Evolutionary conservation across 108 stramenopile genomes (phyloP), one percentile per base, ranked within the genome.

Genomic region (Conticribra weissflogii): DNA sequence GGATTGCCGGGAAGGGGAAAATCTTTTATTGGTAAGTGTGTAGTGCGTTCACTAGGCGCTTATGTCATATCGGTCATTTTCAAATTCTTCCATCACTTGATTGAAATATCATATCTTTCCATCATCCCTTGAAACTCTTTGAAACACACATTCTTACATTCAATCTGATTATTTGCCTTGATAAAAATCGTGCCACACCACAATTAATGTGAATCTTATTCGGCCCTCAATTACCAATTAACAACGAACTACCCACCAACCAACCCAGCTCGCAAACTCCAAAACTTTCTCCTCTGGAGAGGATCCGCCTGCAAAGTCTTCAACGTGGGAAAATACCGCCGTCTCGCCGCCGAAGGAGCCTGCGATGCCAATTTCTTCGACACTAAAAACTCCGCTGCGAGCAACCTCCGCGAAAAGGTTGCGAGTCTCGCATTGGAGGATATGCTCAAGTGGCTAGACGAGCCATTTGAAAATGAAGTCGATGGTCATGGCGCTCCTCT

Each of bases 1-100:
- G 95, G 95, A 28, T 65, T 96, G 21, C 95, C 95, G 0, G 95
- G 89, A 7, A 85, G 95, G 19, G 95, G 95, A 53, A 96, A 96
- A 83, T 91, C 89, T 0, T 97, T 97, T 76, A 89, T 94, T 16
- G n/a, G n/a, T n/a, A n/a, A n/a, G n/a, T n/a, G n/a, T n/a, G n/a
- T n/a, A n/a, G n/a, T n/a, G n/a, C n/a, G n/a, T n/a, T n/a, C n/a
- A n/a, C n/a, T n/a, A n/a, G n/a, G n/a, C n/a, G n/a, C n/a, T n/a
- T n/a, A n/a, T n/a, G n/a, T n/a, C n/a, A n/a, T n/a, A n/a, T n/a
- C n/a, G n/a, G n/a, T n/a, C n/a, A n/a, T n/a, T n/a, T n/a, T n/a
- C n/a, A n/a, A n/a, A n/a, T n/a, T n/a, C n/a, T n/a, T n/a, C n/a
- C n/a, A n/a, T n/a, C n/a, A n/a, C n/a, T n/a, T n/a, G n/a, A n/a